These are phyloP conservation scores for Gamsiella multidivaricata DNA, from an alignment of 192 early-diverging fungal species.

Conservation along the genomic window DNA sequence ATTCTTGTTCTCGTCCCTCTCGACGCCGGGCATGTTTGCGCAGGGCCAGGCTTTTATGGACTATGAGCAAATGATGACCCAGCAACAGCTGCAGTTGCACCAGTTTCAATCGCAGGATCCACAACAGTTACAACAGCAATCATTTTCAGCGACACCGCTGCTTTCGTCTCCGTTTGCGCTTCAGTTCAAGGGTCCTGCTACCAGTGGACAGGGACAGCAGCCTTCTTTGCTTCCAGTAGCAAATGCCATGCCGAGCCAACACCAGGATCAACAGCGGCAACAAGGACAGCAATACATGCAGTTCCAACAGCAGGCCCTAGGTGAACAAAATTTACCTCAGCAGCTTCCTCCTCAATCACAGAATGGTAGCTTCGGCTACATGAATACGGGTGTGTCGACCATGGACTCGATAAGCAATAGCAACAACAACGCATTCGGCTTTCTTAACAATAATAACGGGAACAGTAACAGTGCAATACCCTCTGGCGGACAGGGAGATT, in stretches of 20 bases:
- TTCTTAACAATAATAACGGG: background rate
- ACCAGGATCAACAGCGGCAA: conserved; percentile 22
- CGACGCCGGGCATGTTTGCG: conserved; percentile 47
- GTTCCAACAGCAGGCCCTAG: conserved; percentile 7
- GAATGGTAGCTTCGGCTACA: background rate
- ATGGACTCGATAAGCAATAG: conserved; percentile 1
- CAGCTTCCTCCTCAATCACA: background rate
- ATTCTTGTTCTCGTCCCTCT: conserved; percentile 37
- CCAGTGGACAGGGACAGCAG: background rate
- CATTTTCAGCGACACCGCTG: conserved; percentile 17
- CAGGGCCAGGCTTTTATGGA: conserved; percentile 43
- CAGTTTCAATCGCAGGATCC: background rate
- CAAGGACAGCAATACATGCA: conserved; percentile 5
- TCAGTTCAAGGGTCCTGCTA: too few species aligned
- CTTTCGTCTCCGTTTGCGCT: conserved; percentile 41
- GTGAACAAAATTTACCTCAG: background rate
- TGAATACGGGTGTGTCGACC: background rate
- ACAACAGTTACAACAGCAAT: conserved; percentile 11
- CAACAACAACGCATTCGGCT: background rate
- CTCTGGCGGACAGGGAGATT: conserved; percentile 9
- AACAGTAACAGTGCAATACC: conserved; percentile 3
- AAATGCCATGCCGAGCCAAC: conserved; percentile 2
- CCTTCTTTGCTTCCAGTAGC: background rate
- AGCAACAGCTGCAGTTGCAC: conserved; percentile 3
- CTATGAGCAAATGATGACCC: conserved; percentile 22